A percentile compares a stretch with the other conserved stretches of the same genome.
These are phyloP conservation scores for Spathaspora boniae DNA, from an alignment of 805 yeast species.

Conservation along the genomic window DNA sequence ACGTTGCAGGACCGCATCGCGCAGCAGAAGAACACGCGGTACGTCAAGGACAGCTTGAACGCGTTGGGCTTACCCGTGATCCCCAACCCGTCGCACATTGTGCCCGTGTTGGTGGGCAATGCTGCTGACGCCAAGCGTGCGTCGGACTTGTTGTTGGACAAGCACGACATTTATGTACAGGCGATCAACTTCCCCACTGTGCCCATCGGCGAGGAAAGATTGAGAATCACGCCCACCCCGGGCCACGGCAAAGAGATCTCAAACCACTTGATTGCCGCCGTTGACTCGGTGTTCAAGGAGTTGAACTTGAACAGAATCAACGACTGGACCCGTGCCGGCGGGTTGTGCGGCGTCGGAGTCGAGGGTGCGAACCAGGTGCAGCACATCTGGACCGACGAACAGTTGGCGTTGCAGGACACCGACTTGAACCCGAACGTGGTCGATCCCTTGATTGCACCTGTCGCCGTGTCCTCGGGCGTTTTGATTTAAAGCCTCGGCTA, in stretches of 20 bases:
- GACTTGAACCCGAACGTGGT: slow-evolving; percentile 66
- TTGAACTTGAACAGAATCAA: slow-evolving; percentile 68
- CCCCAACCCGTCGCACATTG: slow-evolving; percentile 97
- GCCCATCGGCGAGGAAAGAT: slow-evolving; percentile 90
- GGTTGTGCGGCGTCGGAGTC: slow-evolving; percentile 88
- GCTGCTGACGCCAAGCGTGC: slow-evolving; percentile 91
- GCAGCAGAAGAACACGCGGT: slow-evolving; percentile 83
- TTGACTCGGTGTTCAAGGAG: slow-evolving; percentile 76
- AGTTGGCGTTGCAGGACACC: slow-evolving; percentile 57
- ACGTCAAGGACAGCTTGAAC: slow-evolving; percentile 71
- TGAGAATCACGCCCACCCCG: slow-evolving; percentile 98
- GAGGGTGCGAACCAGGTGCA: slow-evolving; percentile 37
- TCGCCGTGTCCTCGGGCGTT: slow-evolving; percentile 75
- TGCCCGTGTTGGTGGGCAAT: slow-evolving; percentile 92
- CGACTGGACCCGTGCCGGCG: slow-evolving; percentile 80
- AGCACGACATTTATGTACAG: slow-evolving; percentile 89
- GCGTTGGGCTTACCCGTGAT: slow-evolving; percentile 86
- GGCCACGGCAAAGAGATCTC: slow-evolving; percentile 81
- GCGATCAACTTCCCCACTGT: slow-evolving; percentile 99
- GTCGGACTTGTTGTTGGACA: slow-evolving; percentile 80
- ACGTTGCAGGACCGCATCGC: slow-evolving; percentile 73
- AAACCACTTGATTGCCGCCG: slow-evolving; percentile 70
- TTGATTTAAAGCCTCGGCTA: too few relatives aligned
- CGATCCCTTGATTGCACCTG: slow-evolving; percentile 58
- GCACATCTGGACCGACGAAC: slow-evolving; percentile 87